Base-by-base conservation (phyloP, 129 eudicot species). In the Flaveria robusta region DNA sequence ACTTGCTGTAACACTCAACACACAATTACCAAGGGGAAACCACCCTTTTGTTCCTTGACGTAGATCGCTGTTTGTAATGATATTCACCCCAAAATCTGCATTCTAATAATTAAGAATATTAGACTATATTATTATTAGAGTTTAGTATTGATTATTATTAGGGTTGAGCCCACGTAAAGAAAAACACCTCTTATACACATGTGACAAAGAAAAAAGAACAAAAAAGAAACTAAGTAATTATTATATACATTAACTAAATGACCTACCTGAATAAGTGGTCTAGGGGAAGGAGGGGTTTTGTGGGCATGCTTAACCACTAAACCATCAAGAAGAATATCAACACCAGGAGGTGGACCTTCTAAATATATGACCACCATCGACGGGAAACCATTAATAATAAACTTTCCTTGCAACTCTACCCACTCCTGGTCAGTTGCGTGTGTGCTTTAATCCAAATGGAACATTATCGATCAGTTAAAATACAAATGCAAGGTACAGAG, bases 291-390 rank as follows among this genome's bases (percentile, higher is more conserved):
- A 71, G 82, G 92, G 68, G 58, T 75, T 83, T 82, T 91, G 14
- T 77, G 76, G 2, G 92, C 94, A 70, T 78, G 93, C 82, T 86
- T 86, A 39, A 94, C 88, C 9, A 84, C 83, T 0, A 94, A 77
- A 49, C 74, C 70, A 50, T 94, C 74, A 26, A 91, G 90, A 42
- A 89, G 97, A 71, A 94, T 91, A 79, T 89, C 97, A 7, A 91
- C 89, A 42, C 96, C 94, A 4, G 96, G 80, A 58, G 97, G 93
- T 54, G 97, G 99, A 62, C 99, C 99, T 87, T 91, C 99, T 22
- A 94, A 19, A 86, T 79, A 94, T 39, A 94, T 56, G 12, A 94
- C 90, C 7, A 81, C 86, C 66, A 66, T 84, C 3, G 92, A 84
- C 1, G 92, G 86, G 18, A 75, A 81, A 67, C 89, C 86, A 74